Base-by-base conservation (phyloP, 306 rosid species). In the Casuarina glauca region DNA sequence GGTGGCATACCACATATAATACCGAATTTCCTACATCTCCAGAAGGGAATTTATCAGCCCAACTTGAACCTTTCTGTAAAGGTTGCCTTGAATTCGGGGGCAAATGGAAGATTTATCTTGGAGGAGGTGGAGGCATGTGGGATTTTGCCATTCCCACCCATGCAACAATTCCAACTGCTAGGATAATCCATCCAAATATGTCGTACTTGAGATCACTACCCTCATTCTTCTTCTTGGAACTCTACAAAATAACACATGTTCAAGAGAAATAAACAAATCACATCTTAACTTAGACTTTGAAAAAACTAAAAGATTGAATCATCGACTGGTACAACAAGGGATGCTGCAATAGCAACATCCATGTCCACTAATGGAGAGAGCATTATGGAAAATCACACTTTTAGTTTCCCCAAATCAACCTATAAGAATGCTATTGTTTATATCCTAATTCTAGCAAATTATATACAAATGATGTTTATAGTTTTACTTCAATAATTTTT, bases 111-210 rank as follows among this genome's bases (percentile, higher is more conserved):
- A 83, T 74, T 89, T 82, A 91, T 83, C 91, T 84, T 43, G 90
- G 75, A 74, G 91, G 88, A 46, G 93, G 89, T 0, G 90, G 87
- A 54, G 90, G 91, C 83, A 87, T 15, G 70, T 87, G 84, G 78
- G 93, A 88, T 88, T 90, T 94, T 2, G 89, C 89, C 89, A 91
- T 84, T 76, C 89, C 91, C 50, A 91, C 88, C 97, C 94, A 91
- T 42, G 89, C 86, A 62, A 89, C 88, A 50, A 91, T 80, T 73
- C 93, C 91, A 72, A 86, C 84, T 15, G 90, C 97, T 79, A 91
- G 90, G 77, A 94, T 91, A 72, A 89, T 43, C 98, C 98, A 94
- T 82, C 97, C 98, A 63, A 81, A 78, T 44, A 94, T 71, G 83
- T 94, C 98, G 77, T 94, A 91, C 78, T 81, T 94, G 46, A 89